Percentiles rank a stretch among this genome's conserved stretches.
Conservation (phyloP, 805 yeast species). For the Ogataea philodendri region DNA sequence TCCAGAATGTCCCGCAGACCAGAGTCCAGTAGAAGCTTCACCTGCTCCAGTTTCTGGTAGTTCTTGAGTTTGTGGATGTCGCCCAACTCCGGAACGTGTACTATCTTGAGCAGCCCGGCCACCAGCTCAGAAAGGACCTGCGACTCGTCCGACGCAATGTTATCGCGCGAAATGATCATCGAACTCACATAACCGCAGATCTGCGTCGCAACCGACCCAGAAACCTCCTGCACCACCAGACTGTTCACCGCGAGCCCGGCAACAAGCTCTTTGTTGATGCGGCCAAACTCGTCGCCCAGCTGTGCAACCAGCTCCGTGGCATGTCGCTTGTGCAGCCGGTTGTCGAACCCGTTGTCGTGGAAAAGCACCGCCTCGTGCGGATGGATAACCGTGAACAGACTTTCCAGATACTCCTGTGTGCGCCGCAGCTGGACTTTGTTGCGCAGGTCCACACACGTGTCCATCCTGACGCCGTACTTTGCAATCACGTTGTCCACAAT, state of each 20-base stretch:
- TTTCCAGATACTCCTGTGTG: slow-evolving; percentile 8
- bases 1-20: slow-evolving; percentile 48
- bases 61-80: slow-evolving; percentile 22
- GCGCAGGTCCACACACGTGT: slow-evolving; percentile 24
- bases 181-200: slow-evolving; percentile 21
- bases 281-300: slow-evolving; percentile 15
- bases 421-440: slow-evolving; percentile 17
- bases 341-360: slow-evolving; percentile 22
- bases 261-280: slow-evolving; percentile 16
- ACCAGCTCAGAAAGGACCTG: slow-evolving; percentile 20
- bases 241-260: slow-evolving; percentile 21
- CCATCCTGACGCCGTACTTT: slow-evolving; percentile 21
- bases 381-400: slow-evolving; percentile 13
- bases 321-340: slow-evolving; percentile 8
- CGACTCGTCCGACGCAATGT: slow-evolving; percentile 36
- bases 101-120: slow-evolving; percentile 10
- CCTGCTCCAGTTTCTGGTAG: slow-evolving; percentile 32
- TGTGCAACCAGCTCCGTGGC: slow-evolving; percentile 10
- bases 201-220: slow-evolving; percentile 18
- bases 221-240: slow-evolving; percentile 20
- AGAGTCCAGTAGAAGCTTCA: slow-evolving; percentile 25
- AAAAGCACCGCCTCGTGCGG: slow-evolving; percentile 20
- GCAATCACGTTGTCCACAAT: slow-evolving; percentile 24
- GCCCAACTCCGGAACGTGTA: slow-evolving; percentile 7
- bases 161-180: slow-evolving; percentile 22